These are phyloP conservation scores for Trypanosoma boissoni DNA, from an alignment of 208 protist genomes.

Conservation along the genomic window DNA sequence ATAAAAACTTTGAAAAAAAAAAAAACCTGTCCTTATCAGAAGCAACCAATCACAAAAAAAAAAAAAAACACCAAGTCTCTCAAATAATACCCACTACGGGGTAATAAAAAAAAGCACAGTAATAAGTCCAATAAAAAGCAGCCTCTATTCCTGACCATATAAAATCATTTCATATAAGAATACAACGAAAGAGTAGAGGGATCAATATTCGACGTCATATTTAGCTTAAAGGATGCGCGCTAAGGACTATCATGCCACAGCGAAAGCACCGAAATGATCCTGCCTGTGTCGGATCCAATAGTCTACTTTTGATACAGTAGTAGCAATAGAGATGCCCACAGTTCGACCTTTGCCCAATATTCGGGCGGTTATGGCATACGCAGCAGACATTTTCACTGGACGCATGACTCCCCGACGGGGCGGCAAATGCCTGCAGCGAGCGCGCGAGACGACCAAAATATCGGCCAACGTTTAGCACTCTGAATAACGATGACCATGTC, in stretches of 20 bases:
- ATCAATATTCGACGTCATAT: background rate
- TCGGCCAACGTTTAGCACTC: conserved; percentile 63
- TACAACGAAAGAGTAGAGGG: too few species aligned
- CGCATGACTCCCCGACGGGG: conserved; percentile 17
- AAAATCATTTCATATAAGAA: too few species aligned
- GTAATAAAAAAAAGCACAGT: too few species aligned
- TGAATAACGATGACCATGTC: conserved; percentile 73
- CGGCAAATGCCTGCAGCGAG: conserved; percentile 37
- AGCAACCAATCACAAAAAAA: background rate
- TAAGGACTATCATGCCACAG: conserved; percentile 67
- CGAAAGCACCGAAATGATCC: conserved; percentile 77
- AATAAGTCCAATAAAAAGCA: too few species aligned
- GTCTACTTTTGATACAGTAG: conserved; percentile 89
- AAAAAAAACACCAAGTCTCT: background rate
- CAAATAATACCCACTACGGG: background rate
- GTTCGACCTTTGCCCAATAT: conserved; percentile 71
- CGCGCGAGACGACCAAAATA: conserved; percentile 57
- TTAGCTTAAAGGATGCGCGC: background rate
- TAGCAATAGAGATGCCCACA: conserved; percentile 92
- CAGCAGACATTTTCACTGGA: conserved; percentile 63
- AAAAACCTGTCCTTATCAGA: background rate
- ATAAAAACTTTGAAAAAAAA: background rate
- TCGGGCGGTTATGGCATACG: conserved; percentile 63
- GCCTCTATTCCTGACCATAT: too few species aligned
- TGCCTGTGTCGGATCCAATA: conserved; percentile 46